phyloP scores from a whole-genome alignment of 768 basidiomycete genomes.

The Kwoniella mangroviensis region DNA sequence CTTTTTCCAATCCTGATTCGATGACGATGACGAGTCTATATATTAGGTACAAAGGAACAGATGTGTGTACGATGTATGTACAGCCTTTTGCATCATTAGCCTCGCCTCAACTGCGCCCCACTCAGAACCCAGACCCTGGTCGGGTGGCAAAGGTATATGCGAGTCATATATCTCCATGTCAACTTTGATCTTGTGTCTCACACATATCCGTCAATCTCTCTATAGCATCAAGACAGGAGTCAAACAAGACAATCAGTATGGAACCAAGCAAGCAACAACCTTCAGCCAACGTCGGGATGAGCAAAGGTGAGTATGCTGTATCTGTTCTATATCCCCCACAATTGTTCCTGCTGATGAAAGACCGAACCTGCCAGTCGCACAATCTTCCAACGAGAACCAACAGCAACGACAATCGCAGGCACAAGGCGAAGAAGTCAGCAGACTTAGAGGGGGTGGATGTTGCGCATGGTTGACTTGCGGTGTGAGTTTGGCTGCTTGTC shows the following conservation, averaged over 20 bases:
- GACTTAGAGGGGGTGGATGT: slow-evolving; percentile 6
- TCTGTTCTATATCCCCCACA: not conserved
- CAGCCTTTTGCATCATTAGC: too few relatives aligned
- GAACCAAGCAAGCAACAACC: not conserved
- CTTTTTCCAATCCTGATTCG: too few relatives aligned
- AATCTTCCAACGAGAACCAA: not conserved
- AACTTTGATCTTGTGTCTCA: too few relatives aligned
- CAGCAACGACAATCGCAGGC: not conserved
- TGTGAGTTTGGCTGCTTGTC: not conserved
- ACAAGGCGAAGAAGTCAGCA: not conserved
- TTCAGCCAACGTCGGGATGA: not conserved
- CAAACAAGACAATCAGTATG: not conserved
- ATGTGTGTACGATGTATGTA: too few relatives aligned
- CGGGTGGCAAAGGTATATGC: too few relatives aligned
- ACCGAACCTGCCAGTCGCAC: not conserved
- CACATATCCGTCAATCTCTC: too few relatives aligned
- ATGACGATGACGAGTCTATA: too few relatives aligned
- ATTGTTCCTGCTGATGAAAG: not conserved
- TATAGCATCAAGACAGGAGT: too few relatives aligned
- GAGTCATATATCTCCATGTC: too few relatives aligned
- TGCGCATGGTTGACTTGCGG: not conserved
- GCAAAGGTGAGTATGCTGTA: not conserved
- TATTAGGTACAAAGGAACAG: too few relatives aligned
- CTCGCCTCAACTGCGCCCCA: too few relatives aligned
- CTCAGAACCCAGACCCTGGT: too few relatives aligned